Conservation (phyloP, 2,329 filamentous ascomycete species). For the Paracoccidioides brasiliensis region DNA sequence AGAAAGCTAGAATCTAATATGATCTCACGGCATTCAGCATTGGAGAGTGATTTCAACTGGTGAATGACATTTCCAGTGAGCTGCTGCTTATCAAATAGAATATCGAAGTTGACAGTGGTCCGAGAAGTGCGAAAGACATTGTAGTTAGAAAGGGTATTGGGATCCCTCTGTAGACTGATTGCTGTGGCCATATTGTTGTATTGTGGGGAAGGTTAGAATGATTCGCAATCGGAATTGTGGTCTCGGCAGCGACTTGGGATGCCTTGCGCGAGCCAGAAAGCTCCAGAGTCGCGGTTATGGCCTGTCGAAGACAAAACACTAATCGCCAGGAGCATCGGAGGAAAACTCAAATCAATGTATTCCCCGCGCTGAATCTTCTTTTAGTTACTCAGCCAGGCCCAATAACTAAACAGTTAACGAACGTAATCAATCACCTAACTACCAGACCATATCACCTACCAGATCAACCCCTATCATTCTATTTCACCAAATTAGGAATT, state of each 20-base stretch:
- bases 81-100: constrained; percentile 70
- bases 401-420: too few species aligned
- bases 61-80: constrained; percentile 66
- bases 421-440: too few species aligned
- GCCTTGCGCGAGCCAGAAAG: not conserved
- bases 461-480: too few species aligned
- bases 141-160: constrained; percentile 87
- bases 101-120: constrained; percentile 65
- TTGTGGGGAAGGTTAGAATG: not conserved
- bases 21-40: constrained; percentile 60
- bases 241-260: not conserved
- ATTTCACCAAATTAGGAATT: too few species aligned
- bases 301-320: not conserved
- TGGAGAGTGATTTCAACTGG: constrained; percentile 62
- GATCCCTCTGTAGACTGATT: constrained; percentile 51
- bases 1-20: constrained; percentile 81
- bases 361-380: too few species aligned
- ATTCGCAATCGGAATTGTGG: not conserved
- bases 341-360: too few species aligned
- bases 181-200: constrained; percentile 20
- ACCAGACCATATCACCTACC: too few species aligned
- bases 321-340: not conserved
- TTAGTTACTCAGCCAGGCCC: too few species aligned
- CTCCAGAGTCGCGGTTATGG: not conserved
- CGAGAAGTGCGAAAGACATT: constrained; percentile 74